These are phyloP conservation scores for Eutrema heterophyllum DNA, from an alignment of 345 rosid genomes.

Conservation along the genomic window DNA sequence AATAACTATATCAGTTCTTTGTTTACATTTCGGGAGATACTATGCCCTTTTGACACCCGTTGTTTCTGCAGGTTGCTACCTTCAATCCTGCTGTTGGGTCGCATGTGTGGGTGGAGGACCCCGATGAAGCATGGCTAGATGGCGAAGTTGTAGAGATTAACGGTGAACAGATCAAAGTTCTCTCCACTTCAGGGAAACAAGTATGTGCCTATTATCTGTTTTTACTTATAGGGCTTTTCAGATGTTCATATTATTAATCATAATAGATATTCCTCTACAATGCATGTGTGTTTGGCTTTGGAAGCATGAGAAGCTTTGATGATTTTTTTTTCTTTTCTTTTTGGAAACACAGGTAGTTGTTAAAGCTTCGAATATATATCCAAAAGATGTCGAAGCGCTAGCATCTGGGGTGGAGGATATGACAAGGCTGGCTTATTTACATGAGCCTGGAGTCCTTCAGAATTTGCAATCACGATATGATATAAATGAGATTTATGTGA, in stretches of 20 bases:
- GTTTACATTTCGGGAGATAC: not conserved
- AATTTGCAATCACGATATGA: constrained; percentile 95
- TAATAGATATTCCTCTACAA: not conserved
- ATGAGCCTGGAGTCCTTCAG: constrained; percentile 96
- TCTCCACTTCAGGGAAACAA: constrained; percentile 80
- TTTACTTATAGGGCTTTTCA: not conserved
- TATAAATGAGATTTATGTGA: constrained; percentile 94
- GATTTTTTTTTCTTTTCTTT: not conserved
- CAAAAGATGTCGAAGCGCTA: constrained; percentile 87
- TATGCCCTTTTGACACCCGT: constrained; percentile 11
- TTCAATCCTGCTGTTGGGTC: constrained; percentile 64
- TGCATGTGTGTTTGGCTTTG: not conserved
- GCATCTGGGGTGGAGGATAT: constrained; percentile 97
- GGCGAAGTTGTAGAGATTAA: constrained; percentile 79
- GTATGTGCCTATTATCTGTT: constrained; percentile 39
- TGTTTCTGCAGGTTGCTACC: constrained; percentile 51
- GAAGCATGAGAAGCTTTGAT: not conserved
- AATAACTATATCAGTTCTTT: not conserved
- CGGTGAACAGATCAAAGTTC: constrained; percentile 71
- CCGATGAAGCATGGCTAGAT: constrained; percentile 84
- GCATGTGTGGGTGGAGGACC: constrained; percentile 92
- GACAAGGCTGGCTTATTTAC: constrained; percentile 98
- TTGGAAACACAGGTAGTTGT: constrained; percentile 49
- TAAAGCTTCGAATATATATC: constrained; percentile 67
- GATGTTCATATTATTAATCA: not conserved